Evolutionary conservation across 306 rosid genomes (phyloP).

Genomic region (Castanea mollissima): DNA sequence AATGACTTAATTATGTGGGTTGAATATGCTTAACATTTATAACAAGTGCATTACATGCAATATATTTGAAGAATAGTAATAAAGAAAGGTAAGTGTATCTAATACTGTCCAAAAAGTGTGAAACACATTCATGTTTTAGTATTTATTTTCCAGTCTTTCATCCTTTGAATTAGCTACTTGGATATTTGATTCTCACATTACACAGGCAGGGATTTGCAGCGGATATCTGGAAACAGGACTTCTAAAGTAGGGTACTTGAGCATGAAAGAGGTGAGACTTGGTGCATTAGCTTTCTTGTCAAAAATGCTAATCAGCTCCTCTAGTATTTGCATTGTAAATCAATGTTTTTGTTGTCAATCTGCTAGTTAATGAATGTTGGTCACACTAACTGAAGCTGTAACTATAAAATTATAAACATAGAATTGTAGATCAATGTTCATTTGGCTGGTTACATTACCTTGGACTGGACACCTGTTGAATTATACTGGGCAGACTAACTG

Average conservation of each 20-base stretch:
- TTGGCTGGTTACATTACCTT: not conserved
- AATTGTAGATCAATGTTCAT: not conserved
- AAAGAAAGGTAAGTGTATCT: not conserved
- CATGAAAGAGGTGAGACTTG: slow-evolving; percentile 49
- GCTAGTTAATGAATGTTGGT: not conserved
- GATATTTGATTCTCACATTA: slow-evolving; percentile 54
- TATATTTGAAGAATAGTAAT: not conserved
- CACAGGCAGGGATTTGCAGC: slow-evolving; percentile 99
- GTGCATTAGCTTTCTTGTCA: not conserved
- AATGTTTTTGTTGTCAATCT: not conserved
- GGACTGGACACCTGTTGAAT: not conserved
- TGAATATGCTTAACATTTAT: no score
- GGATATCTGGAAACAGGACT: slow-evolving; percentile 57
- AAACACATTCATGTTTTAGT: not conserved
- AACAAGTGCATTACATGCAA: no score
- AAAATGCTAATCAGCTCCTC: not conserved
- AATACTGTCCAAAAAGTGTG: not conserved
- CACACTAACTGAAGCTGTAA: not conserved
- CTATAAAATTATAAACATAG: not conserved
- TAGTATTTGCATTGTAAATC: not conserved
- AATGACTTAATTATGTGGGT: no score
- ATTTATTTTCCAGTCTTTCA: not conserved
- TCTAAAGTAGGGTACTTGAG: slow-evolving; percentile 66
- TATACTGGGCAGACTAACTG: not conserved
- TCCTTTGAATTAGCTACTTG: slow-evolving; percentile 23